Conservation (phyloP, 805 yeast genomes). For the Helenozyma rhizophorensis region DNA sequence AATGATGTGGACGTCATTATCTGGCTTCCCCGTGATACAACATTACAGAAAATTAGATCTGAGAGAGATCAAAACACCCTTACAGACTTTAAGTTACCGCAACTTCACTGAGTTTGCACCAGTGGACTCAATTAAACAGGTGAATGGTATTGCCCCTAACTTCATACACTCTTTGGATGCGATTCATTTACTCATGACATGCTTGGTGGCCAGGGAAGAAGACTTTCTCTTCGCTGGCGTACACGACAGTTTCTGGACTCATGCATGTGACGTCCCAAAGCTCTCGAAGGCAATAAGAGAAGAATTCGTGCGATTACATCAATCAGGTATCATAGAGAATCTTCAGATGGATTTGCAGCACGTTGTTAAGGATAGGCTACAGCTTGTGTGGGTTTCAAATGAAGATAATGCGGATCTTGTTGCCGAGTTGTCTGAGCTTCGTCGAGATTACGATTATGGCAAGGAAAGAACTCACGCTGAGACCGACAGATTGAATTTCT, state of each 20-base stretch:
- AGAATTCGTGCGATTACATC: slow-evolving; percentile 32
- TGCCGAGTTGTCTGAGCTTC: slow-evolving; percentile 2
- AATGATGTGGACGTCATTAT: slow-evolving; percentile 39
- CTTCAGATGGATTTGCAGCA: slow-evolving; percentile 24
- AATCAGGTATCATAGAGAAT: slow-evolving; percentile 20
- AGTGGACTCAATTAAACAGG: too few relatives aligned
- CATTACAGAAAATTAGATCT: slow-evolving; percentile 21
- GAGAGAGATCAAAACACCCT: slow-evolving; percentile 15
- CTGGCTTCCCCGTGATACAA: slow-evolving; percentile 41
- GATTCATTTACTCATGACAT: slow-evolving; percentile 35
- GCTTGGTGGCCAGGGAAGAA: slow-evolving; percentile 17
- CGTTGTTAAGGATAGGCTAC: slow-evolving; percentile 22
- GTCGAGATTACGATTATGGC: too few relatives aligned
- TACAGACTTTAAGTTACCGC: slow-evolving; percentile 22
- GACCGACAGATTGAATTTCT: too few relatives aligned
- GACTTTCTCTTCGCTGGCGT: slow-evolving; percentile 33
- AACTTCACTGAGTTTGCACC: too few relatives aligned
- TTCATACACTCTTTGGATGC: slow-evolving; percentile 42
- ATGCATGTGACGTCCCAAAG: slow-evolving; percentile 25
- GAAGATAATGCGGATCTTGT: slow-evolving; percentile 7
- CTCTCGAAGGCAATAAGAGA: slow-evolving; percentile 27
- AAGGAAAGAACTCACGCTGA: too few relatives aligned
- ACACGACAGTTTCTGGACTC: slow-evolving; percentile 45
- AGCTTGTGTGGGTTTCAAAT: slow-evolving; percentile 29
- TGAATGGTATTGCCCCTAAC: slow-evolving; percentile 40